Evolutionary conservation across 768 basidiomycete species (phyloP).

Genomic region (Suillus subluteus): DNA sequence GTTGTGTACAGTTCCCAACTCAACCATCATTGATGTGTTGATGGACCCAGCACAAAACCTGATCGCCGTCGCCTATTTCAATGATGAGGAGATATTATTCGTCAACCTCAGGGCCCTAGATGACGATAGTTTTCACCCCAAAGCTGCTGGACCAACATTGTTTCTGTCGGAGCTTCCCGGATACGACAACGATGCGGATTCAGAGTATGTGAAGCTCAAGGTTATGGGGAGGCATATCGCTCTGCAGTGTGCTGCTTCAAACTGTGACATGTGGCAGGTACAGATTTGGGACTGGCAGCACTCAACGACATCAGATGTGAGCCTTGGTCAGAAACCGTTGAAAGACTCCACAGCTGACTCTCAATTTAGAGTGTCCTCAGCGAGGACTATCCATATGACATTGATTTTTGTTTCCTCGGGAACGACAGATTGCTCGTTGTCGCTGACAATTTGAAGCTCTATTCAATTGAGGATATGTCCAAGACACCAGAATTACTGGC

Average conservation of each 20-base stretch:
- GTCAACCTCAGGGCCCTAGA: neutral
- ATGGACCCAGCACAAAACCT: neutral
- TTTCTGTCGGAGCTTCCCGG: neutral
- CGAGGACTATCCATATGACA: accelerated
- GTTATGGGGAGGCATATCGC: neutral
- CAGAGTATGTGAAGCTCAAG: neutral
- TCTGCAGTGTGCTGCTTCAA: neutral
- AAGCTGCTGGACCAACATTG: neutral
- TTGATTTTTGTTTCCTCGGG: neutral
- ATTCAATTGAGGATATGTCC: neutral
- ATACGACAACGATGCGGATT: neutral
- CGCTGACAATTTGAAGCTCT: neutral
- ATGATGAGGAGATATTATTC: neutral
- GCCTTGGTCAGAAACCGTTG: neutral
- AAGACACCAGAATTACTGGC: neutral
- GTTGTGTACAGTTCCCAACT: neutral
- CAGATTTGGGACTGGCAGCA: neutral
- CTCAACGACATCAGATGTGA: neutral
- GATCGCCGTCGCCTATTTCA: neutral
- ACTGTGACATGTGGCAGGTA: neutral
- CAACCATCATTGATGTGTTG: neutral
- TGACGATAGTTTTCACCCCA: neutral
- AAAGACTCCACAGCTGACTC: neutral
- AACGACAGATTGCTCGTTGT: neutral
- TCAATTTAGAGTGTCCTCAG: neutral